Percentiles rank a stretch among this genome's conserved stretches.
phyloP scores from a whole-genome alignment of 768 basidiomycete genomes.

The Suillus spraguei region DNA sequence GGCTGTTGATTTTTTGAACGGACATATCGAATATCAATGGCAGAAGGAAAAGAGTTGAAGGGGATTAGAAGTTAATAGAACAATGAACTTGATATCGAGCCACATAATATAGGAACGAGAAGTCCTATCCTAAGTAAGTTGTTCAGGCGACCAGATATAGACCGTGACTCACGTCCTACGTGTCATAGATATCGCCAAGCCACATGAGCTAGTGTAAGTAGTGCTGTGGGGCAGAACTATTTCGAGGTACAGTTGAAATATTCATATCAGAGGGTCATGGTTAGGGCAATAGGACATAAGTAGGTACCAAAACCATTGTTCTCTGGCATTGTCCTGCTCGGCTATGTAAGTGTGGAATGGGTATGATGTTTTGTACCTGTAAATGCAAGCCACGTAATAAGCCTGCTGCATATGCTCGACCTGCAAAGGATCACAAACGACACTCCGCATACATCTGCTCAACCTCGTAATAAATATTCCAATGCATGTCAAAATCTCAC shows the following conservation, averaged over 20 bases:
- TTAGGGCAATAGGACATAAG: not conserved
- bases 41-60: not conserved
- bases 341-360: too few relatives aligned
- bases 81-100: not conserved
- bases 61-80: not conserved
- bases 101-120: conserved; percentile 1
- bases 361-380: too few relatives aligned
- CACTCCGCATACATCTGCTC: too few relatives aligned
- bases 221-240: too few relatives aligned
- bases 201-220: conserved; percentile 10
- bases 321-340: too few relatives aligned
- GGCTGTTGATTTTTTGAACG: conserved; percentile 58
- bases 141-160: conserved; percentile 9
- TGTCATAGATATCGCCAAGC: not conserved
- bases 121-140: not conserved
- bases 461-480: too few relatives aligned
- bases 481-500: too few relatives aligned
- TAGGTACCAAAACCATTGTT: not conserved
- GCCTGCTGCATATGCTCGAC: too few relatives aligned
- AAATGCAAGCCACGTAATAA: too few relatives aligned
- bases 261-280: not conserved
- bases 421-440: too few relatives aligned
- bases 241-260: too few relatives aligned
- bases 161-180: not conserved
- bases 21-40: conserved; percentile 36